Percentiles rank a stretch among this genome's conserved stretches.
Conservation (phyloP, 306 rosid species). For the Fagus crenata region DNA sequence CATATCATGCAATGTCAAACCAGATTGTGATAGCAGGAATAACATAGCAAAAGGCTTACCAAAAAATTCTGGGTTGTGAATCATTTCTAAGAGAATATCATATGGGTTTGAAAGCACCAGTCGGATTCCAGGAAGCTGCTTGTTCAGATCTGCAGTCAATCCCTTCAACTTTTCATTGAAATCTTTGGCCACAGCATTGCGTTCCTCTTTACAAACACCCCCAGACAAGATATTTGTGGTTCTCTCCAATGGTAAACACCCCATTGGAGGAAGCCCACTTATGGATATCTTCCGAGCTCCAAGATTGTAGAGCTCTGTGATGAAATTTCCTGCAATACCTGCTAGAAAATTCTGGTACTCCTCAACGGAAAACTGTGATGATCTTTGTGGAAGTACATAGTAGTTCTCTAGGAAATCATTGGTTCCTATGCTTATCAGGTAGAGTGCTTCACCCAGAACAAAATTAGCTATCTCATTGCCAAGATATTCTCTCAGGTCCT, state of each 20-base stretch:
- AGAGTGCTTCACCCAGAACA: conserved; percentile 44
- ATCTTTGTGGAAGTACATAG: conserved; percentile 33
- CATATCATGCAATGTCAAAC: background rate
- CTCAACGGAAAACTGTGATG: conserved; percentile 43
- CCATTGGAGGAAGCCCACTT: conserved; percentile 63
- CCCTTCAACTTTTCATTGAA: conserved; percentile 49
- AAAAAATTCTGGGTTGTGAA: conserved; percentile 38
- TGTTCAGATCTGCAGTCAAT: conserved; percentile 31
- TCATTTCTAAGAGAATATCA: conserved; percentile 39
- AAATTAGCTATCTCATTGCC: conserved; percentile 44
- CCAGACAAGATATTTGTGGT: conserved; percentile 30
- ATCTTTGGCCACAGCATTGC: conserved; percentile 40
- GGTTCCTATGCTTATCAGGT: conserved; percentile 55
- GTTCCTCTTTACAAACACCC: conserved; percentile 38
- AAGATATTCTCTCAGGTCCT: conserved; percentile 39
- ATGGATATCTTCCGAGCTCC: conserved; percentile 50
- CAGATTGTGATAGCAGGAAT: background rate
- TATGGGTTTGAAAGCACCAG: conserved; percentile 46
- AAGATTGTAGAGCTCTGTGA: conserved; percentile 33
- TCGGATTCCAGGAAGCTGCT: conserved; percentile 29
- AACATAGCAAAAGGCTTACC: conserved; percentile 28
- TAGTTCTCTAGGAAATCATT: conserved; percentile 67
- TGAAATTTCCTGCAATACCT: conserved; percentile 40
- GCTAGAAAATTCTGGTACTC: conserved; percentile 45
- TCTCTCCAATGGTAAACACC: conserved; percentile 66